A percentile compares a stretch with the other conserved stretches of the same genome.
Conservation (phyloP, 2,329 filamentous ascomycete species). For the Colletotrichum musae region DNA sequence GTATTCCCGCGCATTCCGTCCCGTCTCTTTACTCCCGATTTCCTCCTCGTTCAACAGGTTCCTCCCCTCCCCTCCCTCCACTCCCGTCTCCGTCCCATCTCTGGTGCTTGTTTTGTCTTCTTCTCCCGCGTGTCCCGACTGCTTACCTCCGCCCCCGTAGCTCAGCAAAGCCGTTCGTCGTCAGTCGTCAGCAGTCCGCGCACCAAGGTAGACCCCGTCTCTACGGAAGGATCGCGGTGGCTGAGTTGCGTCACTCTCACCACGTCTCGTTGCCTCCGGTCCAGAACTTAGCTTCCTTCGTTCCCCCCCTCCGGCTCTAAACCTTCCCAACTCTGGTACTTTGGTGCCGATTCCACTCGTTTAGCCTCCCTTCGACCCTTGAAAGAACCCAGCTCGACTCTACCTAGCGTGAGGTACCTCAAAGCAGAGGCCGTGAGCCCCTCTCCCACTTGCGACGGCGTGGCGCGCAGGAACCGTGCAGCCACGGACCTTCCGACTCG, state of each 20-base stretch:
- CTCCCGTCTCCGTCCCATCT: slow-evolving; percentile 29
- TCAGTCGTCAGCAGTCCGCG: not conserved
- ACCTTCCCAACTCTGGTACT: slow-evolving; percentile 56
- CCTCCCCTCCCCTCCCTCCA: slow-evolving; percentile 9
- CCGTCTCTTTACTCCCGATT: slow-evolving; percentile 18
- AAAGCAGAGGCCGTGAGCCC: not conserved
- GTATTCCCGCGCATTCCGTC: slow-evolving; percentile 35
- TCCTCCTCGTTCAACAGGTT: slow-evolving; percentile 11
- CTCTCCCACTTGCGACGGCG: slow-evolving; percentile 27
- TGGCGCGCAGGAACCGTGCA: slow-evolving; percentile 36
- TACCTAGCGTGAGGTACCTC: no score
- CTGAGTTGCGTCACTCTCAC: slow-evolving; percentile 28
- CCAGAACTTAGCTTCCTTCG: slow-evolving; percentile 10
- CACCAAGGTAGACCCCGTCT: slow-evolving; percentile 26
- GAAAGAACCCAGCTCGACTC: slow-evolving; percentile 16
- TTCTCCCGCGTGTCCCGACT: not conserved
- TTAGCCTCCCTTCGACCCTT: slow-evolving; percentile 21
- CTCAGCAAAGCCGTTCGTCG: slow-evolving; percentile 10
- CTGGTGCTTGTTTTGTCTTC: slow-evolving; percentile 18
- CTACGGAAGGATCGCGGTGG: slow-evolving; percentile 22
- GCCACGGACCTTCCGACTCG: slow-evolving; percentile 33
- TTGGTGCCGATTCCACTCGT: slow-evolving; percentile 69
- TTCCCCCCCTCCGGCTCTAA: not conserved
- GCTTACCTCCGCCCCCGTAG: not conserved
- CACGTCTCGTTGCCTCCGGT: slow-evolving; percentile 4